Conservation (phyloP, 2,329 filamentous ascomycete genomes). For the Sporothrix humicola region DNA sequence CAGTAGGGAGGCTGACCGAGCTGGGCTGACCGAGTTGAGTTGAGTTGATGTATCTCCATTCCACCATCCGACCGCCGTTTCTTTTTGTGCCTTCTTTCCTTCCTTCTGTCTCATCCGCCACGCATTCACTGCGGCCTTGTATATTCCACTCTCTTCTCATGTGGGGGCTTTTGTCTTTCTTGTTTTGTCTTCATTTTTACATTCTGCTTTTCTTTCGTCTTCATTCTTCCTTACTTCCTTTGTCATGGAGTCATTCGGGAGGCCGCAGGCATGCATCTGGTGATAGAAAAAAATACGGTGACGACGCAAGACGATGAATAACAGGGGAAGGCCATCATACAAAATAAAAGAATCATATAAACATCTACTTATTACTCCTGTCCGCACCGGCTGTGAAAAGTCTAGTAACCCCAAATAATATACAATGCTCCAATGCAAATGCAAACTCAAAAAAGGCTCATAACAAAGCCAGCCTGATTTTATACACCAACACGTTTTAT, state of each 20-base stretch:
- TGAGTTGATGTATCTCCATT: not conserved
- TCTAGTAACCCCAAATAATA: not conserved
- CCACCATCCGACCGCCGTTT: not conserved
- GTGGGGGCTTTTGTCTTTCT: constrained; percentile 20
- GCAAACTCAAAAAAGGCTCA: not conserved
- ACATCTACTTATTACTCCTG: constrained; percentile 1
- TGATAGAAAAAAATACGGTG: constrained; percentile 15
- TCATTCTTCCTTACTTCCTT: not conserved
- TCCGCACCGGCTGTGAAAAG: not conserved
- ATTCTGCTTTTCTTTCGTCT: not conserved
- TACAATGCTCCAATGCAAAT: constrained; percentile 1
- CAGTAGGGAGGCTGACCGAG: too few species aligned
- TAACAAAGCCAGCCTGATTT: not conserved
- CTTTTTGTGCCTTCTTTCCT: not conserved
- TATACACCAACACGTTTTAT: not conserved
- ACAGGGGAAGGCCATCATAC: not conserved
- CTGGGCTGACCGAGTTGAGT: too few species aligned
- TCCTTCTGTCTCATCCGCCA: too few species aligned
- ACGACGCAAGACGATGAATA: not conserved
- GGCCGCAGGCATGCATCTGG: constrained; percentile 15
- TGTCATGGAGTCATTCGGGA: constrained; percentile 8
- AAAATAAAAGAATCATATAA: constrained; percentile 9
- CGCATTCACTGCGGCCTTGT: constrained; percentile 14
- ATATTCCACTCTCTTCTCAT: constrained; percentile 34
- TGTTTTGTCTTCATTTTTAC: not conserved